Conservation (phyloP, 495 filamentous ascomycete species). For the Xylaria intraflava region DNA sequence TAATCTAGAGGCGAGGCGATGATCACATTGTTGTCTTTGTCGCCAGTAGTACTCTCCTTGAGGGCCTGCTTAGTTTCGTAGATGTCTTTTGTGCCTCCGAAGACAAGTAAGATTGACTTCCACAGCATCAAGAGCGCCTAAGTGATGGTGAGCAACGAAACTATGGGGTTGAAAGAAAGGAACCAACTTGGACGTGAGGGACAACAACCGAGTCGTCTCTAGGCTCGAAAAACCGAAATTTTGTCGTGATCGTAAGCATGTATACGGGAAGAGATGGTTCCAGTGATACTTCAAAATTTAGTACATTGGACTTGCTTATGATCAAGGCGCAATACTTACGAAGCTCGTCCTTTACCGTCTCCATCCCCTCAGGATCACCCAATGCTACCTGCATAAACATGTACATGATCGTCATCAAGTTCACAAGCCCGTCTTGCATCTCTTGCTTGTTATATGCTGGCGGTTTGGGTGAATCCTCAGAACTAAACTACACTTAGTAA, state of each 20-base stretch:
- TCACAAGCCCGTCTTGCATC: slow-evolving; percentile 50
- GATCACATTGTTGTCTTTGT: slow-evolving; percentile 54
- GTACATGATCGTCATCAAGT: slow-evolving; percentile 63
- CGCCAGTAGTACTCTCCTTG: slow-evolving; percentile 41
- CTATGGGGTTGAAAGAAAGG: neutral
- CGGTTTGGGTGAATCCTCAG: slow-evolving; percentile 26
- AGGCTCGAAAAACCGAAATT: slow-evolving; percentile 80
- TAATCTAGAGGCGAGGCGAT: slow-evolving; percentile 94
- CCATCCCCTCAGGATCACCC: slow-evolving; percentile 36
- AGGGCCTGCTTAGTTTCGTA: slow-evolving; percentile 63
- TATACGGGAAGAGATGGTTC: slow-evolving; percentile 65
- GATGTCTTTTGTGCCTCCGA: slow-evolving; percentile 70
- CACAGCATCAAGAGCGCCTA: slow-evolving; percentile 65
- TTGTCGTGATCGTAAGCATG: slow-evolving; percentile 66
- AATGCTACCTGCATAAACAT: slow-evolving; percentile 64
- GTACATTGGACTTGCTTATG: slow-evolving; percentile 11
- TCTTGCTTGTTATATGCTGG: slow-evolving; percentile 32
- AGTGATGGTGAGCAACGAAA: slow-evolving; percentile 30
- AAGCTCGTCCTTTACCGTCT: slow-evolving; percentile 31
- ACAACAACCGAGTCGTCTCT: slow-evolving; percentile 32
- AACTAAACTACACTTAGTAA: slow-evolving; percentile 30
- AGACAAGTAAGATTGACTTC: slow-evolving; percentile 81
- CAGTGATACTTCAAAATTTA: slow-evolving; percentile 44
- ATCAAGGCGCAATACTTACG: slow-evolving; percentile 24
- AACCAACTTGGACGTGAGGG: slow-evolving; percentile 17